Evolutionary conservation across 2,329 filamentous ascomycete species (phyloP).

Genomic region (Exserohilum turcica): DNA sequence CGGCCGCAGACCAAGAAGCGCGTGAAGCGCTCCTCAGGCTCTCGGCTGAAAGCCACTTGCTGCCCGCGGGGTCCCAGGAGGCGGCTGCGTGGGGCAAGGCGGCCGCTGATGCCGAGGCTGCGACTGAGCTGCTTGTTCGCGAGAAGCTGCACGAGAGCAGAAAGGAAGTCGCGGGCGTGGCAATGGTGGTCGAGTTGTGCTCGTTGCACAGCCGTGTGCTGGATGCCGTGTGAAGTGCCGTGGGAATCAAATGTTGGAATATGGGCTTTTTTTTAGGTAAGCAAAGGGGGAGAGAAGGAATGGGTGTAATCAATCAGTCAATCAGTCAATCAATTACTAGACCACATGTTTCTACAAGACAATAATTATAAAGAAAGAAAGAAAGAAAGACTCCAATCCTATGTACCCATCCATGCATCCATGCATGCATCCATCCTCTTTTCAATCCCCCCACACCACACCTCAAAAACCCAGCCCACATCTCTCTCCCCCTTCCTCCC

Average conservation of each 20-base stretch:
- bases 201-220: conserved; percentile 33
- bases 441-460: too few relatives aligned
- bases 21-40: conserved; percentile 39
- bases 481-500: neutral
- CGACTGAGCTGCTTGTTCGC: conserved; percentile 25
- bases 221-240: conserved; percentile 2
- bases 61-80: conserved; percentile 40
- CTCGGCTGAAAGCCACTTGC: conserved; percentile 47
- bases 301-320: too few relatives aligned
- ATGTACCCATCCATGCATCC: too few relatives aligned
- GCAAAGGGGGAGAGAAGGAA: too few relatives aligned
- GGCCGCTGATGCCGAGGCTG: conserved; percentile 27
- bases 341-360: neutral
- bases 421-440: too few relatives aligned
- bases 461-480: too few relatives aligned
- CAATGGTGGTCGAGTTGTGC: conserved; percentile 35
- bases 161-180: conserved; percentile 33
- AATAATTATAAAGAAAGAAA: too few relatives aligned
- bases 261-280: too few relatives aligned
- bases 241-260: too few relatives aligned
- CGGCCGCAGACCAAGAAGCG: conserved; percentile 36
- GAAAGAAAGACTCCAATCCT: too few relatives aligned
- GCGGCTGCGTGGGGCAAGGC: conserved; percentile 33
- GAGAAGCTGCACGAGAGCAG: conserved; percentile 27
- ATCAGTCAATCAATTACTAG: too few relatives aligned